Evolutionary conservation across 1,284 basidiomycete genomes (phyloP).

Genomic region (Ceraceosorus guamensis): DNA sequence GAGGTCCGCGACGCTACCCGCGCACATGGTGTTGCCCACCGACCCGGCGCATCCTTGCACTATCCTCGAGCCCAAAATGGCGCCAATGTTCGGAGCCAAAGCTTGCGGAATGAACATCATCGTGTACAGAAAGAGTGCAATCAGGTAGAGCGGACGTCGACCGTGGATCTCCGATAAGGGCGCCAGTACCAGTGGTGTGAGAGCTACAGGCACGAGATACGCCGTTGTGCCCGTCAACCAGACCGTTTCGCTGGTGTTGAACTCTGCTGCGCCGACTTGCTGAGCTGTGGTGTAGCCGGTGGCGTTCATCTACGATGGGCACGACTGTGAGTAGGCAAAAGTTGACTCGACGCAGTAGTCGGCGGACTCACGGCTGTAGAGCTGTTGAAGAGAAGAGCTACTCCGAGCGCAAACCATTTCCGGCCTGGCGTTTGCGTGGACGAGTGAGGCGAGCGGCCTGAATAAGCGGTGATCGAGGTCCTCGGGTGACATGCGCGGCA

Average conservation of each 20-base stretch:
- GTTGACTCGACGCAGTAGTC: background rate
- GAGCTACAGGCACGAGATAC: constrained; percentile 26
- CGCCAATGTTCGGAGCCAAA: constrained; percentile 4
- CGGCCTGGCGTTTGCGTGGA: too few relatives aligned
- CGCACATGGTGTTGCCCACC: constrained; percentile 4
- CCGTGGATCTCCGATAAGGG: constrained; percentile 33
- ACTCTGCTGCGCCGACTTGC: background rate
- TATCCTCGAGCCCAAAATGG: background rate
- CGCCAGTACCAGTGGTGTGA: constrained; percentile 29
- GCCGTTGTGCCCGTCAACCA: constrained; percentile 6
- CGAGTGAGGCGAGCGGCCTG: background rate
- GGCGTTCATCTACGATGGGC: background rate
- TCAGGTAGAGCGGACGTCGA: constrained; percentile 24
- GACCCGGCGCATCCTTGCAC: constrained; percentile 1
- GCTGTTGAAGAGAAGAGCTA: constrained; percentile 2
- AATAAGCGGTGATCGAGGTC: background rate
- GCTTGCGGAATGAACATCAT: constrained; percentile 8
- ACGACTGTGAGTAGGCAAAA: background rate
- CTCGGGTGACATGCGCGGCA: background rate
- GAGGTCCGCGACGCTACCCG: background rate
- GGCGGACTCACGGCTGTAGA: constrained; percentile 1
- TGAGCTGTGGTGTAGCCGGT: constrained; percentile 1
- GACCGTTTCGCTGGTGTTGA: background rate
- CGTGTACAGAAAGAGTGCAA: constrained; percentile 2
- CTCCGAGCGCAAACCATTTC: background rate